Evolutionary conservation across 352 stramenopile species (phyloP).

Genomic region (Globisporangium perplexum): DNA sequence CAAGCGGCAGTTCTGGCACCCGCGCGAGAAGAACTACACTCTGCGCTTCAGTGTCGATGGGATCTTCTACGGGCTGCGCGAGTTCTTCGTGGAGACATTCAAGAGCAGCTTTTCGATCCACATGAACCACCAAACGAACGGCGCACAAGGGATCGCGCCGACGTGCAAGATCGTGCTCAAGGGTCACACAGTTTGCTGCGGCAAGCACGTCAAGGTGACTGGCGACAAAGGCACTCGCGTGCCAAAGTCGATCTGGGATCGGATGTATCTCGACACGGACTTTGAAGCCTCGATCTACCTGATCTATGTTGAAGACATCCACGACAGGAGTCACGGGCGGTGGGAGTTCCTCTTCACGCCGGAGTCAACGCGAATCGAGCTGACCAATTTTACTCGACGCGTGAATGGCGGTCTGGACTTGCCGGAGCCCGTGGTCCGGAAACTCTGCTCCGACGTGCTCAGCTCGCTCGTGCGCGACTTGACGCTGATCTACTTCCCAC

Average conservation of each 20-base stretch:
- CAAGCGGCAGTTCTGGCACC: slow-evolving; percentile 64
- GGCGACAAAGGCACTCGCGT: slow-evolving; percentile 73
- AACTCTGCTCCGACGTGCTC: slow-evolving; percentile 61
- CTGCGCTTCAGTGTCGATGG: slow-evolving; percentile 73
- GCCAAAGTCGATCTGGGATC: slow-evolving; percentile 72
- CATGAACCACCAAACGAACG: slow-evolving; percentile 68
- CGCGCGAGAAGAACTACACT: slow-evolving; percentile 65
- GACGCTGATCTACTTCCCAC: slow-evolving; percentile 56
- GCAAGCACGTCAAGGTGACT: slow-evolving; percentile 73
- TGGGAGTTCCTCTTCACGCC: slow-evolving; percentile 62
- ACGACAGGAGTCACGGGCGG: slow-evolving; percentile 25
- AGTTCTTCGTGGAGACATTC: slow-evolving; percentile 70
- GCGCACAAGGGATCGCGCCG: slow-evolving; percentile 53
- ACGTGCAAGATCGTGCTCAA: slow-evolving; percentile 57
- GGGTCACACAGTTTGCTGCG: slow-evolving; percentile 57
- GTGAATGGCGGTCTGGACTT: slow-evolving; percentile 68
- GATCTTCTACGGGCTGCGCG: slow-evolving; percentile 70
- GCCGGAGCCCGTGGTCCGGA: slow-evolving; percentile 61
- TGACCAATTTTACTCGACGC: slow-evolving; percentile 59
- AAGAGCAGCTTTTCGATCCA: slow-evolving; percentile 49
- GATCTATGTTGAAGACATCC: slow-evolving; percentile 58
- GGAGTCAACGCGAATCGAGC: slow-evolving; percentile 53
- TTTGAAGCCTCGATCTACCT: slow-evolving; percentile 52
- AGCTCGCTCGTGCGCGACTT: slow-evolving; percentile 58
- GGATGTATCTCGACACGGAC: slow-evolving; percentile 71